A percentile compares a stretch with the other conserved stretches of the same genome.
Conservation (phyloP, 495 filamentous ascomycete genomes). For the Daldinia concentrica region DNA sequence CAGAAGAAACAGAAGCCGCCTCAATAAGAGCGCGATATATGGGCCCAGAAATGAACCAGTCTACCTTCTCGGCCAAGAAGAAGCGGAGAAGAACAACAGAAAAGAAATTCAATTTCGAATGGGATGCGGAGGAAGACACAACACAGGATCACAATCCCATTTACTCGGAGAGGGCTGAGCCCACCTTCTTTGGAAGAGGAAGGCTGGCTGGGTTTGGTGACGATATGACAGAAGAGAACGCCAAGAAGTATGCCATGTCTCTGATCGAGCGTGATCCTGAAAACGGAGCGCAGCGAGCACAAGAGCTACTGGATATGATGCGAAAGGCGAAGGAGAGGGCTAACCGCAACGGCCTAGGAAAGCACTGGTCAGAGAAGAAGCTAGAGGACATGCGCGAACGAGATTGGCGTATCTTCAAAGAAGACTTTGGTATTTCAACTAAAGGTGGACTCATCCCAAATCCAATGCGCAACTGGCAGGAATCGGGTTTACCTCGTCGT, state of each 20-base stretch:
- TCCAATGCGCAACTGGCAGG: slow-evolving; percentile 94
- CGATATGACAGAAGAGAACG: slow-evolving; percentile 73
- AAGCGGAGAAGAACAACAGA: slow-evolving; percentile 93
- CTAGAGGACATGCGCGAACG: slow-evolving; percentile 96
- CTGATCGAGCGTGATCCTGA: slow-evolving; percentile 82
- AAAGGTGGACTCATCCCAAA: slow-evolving; percentile 91
- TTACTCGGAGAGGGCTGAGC: slow-evolving; percentile 69
- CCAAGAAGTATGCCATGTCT: slow-evolving; percentile 78
- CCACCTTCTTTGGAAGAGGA: slow-evolving; percentile 78
- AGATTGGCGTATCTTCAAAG: slow-evolving; percentile 99
- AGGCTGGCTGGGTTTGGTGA: slow-evolving; percentile 85
- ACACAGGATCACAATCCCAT: slow-evolving; percentile 88
- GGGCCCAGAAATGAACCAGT: slow-evolving; percentile 87
- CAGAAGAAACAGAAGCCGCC: slow-evolving; percentile 78
- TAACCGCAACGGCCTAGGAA: slow-evolving; percentile 77
- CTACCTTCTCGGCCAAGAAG: slow-evolving; percentile 95
- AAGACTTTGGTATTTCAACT: slow-evolving; percentile 96
- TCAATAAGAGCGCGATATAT: slow-evolving; percentile 88
- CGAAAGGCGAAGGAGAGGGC: slow-evolving; percentile 68
- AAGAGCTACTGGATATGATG: slow-evolving; percentile 84
- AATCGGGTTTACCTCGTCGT: slow-evolving; percentile 81
- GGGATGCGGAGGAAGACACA: slow-evolving; percentile 96
- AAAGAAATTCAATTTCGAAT: slow-evolving; percentile 99
- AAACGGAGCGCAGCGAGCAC: slow-evolving; percentile 78
- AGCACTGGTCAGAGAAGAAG: slow-evolving; percentile 98